Base-by-base conservation (phyloP, 495 filamentous ascomycete species). In the Aspergillus homomorphus region DNA sequence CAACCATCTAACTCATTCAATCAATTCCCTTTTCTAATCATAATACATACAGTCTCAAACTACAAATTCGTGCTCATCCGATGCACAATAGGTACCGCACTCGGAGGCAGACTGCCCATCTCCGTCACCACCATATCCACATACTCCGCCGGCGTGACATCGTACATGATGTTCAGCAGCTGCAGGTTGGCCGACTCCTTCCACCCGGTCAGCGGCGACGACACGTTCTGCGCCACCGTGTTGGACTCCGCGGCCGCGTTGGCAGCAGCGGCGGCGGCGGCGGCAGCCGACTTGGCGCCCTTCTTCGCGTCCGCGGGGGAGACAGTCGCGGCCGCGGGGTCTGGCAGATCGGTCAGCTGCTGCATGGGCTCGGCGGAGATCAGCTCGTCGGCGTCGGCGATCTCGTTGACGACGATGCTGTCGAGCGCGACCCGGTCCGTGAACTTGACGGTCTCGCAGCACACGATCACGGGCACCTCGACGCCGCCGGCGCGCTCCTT, bases 381-480 rank as follows among this genome's bases (percentile, higher is more conserved):
- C 41, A 89, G 66, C 68, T 89, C 87, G 57, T 89, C 86, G 24
- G 87, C 73, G 23, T 78, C 78, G 44, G 87, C 92, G 57, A 97
- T 86, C 77, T 98, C 94, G 71, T 98, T 98, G 53, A 87, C 86
- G 21, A 94, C 91, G 61, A 98, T 92, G 33, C 89, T 89, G 72
- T 96, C 94, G 0, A 95, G 82, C 9, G 90, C 88, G 4, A 96
- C 90, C 54, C 87, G 84, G 63, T 96, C 94, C 21, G 90, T 92
- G 73, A 96, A 96, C 71, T 98, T 98, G 76, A 98, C 84, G 2
- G 88, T 92, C 78, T 98, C 93, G 70, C 92, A 97, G 58, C 90
- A 89, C 4, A 95, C 91, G 30, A 93, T 86, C 42, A 98, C 92
- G 2, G 92, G 90, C 33, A 91, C 82, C 51, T 81, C 76, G 50